A percentile compares a stretch with the other conserved stretches of the same genome.
Conservation (phyloP, 805 yeast genomes). For the Metschnikowia shivogae region DNA sequence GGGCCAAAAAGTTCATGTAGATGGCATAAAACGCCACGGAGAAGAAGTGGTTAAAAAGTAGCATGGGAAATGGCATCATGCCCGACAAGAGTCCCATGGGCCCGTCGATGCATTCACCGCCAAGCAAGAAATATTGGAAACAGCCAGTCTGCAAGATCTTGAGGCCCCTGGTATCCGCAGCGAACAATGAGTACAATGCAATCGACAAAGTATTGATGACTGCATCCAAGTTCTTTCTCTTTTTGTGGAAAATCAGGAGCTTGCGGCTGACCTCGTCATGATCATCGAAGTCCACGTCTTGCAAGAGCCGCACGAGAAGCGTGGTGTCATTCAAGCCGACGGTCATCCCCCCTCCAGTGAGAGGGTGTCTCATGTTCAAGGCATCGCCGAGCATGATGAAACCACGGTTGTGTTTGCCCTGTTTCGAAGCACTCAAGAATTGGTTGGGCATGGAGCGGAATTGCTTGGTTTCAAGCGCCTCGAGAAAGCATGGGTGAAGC, state of each 20-base stretch:
- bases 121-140: constrained; percentile 76
- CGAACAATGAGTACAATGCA: constrained; percentile 85
- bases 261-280: constrained; percentile 52
- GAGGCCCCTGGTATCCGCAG: constrained; percentile 71
- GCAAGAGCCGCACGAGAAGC: constrained; percentile 57
- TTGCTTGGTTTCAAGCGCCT: constrained; percentile 53
- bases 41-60: constrained; percentile 81
- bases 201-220: constrained; percentile 88
- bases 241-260: constrained; percentile 64
- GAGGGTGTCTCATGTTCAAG: constrained; percentile 94
- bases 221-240: constrained; percentile 73
- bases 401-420: constrained; percentile 56
- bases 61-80: constrained; percentile 66
- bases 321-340: constrained; percentile 89
- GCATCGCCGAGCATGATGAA: constrained; percentile 87
- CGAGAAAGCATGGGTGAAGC: constrained; percentile 61
- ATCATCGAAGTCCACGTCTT: constrained; percentile 54
- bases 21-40: constrained; percentile 85
- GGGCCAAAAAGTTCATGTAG: constrained; percentile 57
- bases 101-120: constrained; percentile 72
- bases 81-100: constrained; percentile 88
- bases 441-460: constrained; percentile 92
- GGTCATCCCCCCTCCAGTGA: constrained; percentile 99
- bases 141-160: constrained; percentile 80
- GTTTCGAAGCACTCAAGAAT: constrained; percentile 73